Evolutionary conservation across 768 basidiomycete species (phyloP), one percentile per base, ranked within the genome.

Genomic region (Suillus brevipes): DNA sequence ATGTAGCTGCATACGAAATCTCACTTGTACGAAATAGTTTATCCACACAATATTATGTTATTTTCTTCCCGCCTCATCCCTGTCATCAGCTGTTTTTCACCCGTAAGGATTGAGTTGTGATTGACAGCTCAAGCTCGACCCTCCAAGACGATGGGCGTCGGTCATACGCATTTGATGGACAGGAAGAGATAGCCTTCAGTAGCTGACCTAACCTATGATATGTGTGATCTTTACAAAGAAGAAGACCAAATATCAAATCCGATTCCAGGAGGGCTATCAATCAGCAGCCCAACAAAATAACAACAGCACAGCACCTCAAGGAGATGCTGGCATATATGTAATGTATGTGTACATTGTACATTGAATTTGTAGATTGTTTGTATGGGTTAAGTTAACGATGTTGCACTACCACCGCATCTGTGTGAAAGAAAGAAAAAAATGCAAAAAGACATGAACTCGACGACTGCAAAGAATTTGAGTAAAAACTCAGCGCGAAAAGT

Each of bases 11-110:
- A 42, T 36, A 20, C 53, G 31, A 55, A 55, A 45, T 47, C 45
- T 38, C 50, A 67, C 66, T 53, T 56, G 62, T 55, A 53, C 43
- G 36, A 45, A 10, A 43, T 59, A 59, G 58, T 28, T 28, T 28
- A 42, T 31, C 25, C 58, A 28, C 38, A 42, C 58, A 13, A 59
- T 59, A 28, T 42, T 28, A 59, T 42, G 40, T 31, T 55, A 12
- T 40, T 28, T 28, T 40, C 57, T 23, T 37, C 4, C 23, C 16
- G 37, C 37, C 25, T 12, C 40, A 42, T 42, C 6, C 12, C 40
- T 2, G 40, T 20, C 12, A 76, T 16, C 61, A 2, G 16, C 28
- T 14, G 6, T 49, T 49, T n/a, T 49, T 49, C 14, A 13, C 25
- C 2, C 23, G 23, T 23, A 23, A 14, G 13, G n/a, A 47, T 23